phyloP scores from a whole-genome alignment of 2,329 filamentous ascomycete species.

The Clarireedia homoeocarpa region DNA sequence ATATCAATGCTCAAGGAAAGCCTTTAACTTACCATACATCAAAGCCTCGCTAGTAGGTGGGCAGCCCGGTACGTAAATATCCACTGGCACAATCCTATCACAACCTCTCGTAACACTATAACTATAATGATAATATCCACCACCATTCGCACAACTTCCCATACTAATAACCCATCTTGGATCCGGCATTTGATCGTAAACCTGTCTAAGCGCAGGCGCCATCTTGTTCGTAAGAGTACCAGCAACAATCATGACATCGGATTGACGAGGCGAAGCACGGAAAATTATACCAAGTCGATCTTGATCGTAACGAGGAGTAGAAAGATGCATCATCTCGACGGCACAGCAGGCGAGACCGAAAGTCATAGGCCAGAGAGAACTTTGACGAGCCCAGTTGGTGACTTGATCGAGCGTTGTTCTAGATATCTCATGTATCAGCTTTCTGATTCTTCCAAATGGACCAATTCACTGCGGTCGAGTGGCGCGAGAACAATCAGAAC shows the following conservation, averaged over 20 bases:
- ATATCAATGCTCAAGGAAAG: slow-evolving; percentile 32
- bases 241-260: slow-evolving; percentile 89
- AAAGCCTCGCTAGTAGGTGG: slow-evolving; percentile 53
- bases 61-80: slow-evolving; percentile 74
- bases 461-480: not conserved
- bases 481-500: slow-evolving; percentile 30
- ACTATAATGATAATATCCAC: slow-evolving; percentile 82
- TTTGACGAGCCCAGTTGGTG: slow-evolving; percentile 77
- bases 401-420: slow-evolving; percentile 74
- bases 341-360: slow-evolving; percentile 86
- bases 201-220: slow-evolving; percentile 80
- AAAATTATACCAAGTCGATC: slow-evolving; percentile 87
- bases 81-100: slow-evolving; percentile 70
- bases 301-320: slow-evolving; percentile 81
- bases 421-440: not conserved
- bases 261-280: slow-evolving; percentile 78
- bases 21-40: slow-evolving; percentile 39
- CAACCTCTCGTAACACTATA: slow-evolving; percentile 71
- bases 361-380: slow-evolving; percentile 81
- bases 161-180: slow-evolving; percentile 80
- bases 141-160: slow-evolving; percentile 78
- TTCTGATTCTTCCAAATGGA: not conserved
- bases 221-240: slow-evolving; percentile 95
- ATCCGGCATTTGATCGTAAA: slow-evolving; percentile 95
- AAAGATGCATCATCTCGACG: slow-evolving; percentile 89